These are phyloP conservation scores for Martiniozyma asiatica DNA, from an alignment of 1,139 yeast species.

Conservation along the genomic window DNA sequence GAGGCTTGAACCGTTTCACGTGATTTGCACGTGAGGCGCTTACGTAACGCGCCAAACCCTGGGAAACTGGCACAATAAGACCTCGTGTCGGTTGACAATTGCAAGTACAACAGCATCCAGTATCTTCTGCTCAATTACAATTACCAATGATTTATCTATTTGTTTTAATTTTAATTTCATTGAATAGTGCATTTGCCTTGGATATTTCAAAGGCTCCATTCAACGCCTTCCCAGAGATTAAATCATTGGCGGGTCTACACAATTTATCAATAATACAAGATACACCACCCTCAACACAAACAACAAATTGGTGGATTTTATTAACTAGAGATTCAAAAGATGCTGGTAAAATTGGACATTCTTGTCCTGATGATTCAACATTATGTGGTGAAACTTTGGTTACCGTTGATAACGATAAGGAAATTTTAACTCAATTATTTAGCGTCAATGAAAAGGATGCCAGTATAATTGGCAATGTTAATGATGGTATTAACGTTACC, in stretches of 20 bases:
- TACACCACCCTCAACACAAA: constrained; percentile 72
- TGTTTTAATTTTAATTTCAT: no score
- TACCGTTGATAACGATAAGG: constrained; percentile 34
- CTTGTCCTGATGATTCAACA: constrained; percentile 60
- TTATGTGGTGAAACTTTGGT: constrained; percentile 55
- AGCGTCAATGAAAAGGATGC: constrained; percentile 33
- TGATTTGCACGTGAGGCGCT: no score
- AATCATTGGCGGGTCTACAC: constrained; percentile 2
- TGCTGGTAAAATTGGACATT: constrained; percentile 23
- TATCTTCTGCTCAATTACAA: no score
- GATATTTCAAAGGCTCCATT: constrained; percentile 4
- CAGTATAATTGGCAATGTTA: constrained; percentile 18
- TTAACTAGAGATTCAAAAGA: constrained; percentile 22
- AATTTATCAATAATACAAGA: not conserved
- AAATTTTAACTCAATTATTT: constrained; percentile 43
- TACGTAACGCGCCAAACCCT: no score
- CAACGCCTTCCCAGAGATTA: not conserved
- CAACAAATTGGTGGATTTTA: constrained; percentile 55
- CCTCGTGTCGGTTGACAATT: no score
- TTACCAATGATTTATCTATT: no score
- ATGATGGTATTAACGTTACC: constrained; percentile 32
- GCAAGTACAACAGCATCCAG: no score
- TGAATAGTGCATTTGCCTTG: constrained; percentile 6
- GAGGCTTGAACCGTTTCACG: not conserved
- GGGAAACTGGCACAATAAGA: no score